Conservation (phyloP, 139 green algal genomes). For the Coelastrella sp. region DNA sequence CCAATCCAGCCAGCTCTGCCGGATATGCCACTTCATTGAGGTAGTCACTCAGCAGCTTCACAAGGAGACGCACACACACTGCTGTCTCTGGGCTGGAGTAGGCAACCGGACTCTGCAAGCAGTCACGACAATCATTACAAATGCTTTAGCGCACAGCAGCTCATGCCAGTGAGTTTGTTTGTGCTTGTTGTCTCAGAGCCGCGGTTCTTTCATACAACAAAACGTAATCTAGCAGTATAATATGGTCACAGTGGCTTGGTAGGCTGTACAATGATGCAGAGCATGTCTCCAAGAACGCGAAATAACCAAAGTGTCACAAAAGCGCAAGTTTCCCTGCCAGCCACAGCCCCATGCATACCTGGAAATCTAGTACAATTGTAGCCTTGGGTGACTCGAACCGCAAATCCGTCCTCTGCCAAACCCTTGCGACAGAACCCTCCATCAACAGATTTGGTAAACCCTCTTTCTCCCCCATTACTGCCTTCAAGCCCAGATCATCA, state of each 20-base stretch:
- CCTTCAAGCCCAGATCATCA: slow-evolving; percentile 72
- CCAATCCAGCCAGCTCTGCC: slow-evolving; percentile 89
- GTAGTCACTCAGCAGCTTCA: slow-evolving; percentile 84
- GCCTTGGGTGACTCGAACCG: slow-evolving; percentile 73
- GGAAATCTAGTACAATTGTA: slow-evolving; percentile 71
- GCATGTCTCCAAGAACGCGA: background rate
- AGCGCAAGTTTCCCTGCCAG: background rate
- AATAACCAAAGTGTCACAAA: background rate
- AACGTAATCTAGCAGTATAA: background rate
- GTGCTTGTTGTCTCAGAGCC: too few relatives aligned
- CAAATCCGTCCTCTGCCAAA: slow-evolving; percentile 57
- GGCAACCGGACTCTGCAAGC: slow-evolving; percentile 46
- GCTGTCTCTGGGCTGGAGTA: slow-evolving; percentile 76
- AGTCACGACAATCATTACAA: background rate
- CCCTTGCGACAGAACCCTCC: slow-evolving; percentile 34
- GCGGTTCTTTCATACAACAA: too few relatives aligned
- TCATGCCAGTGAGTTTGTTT: too few relatives aligned
- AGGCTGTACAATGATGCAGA: too few relatives aligned
- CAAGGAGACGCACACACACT: slow-evolving; percentile 79
- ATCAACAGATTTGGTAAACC: slow-evolving; percentile 38
- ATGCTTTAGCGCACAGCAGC: background rate
- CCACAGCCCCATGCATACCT: slow-evolving; percentile 36
- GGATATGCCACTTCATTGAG: slow-evolving; percentile 91
- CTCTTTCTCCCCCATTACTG: background rate
- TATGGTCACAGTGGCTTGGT: background rate